A percentile compares a stretch with the other conserved stretches of the same genome.
phyloP scores from a whole-genome alignment of 1,139 yeast species.

The Wickerhamomyces sp. region DNA sequence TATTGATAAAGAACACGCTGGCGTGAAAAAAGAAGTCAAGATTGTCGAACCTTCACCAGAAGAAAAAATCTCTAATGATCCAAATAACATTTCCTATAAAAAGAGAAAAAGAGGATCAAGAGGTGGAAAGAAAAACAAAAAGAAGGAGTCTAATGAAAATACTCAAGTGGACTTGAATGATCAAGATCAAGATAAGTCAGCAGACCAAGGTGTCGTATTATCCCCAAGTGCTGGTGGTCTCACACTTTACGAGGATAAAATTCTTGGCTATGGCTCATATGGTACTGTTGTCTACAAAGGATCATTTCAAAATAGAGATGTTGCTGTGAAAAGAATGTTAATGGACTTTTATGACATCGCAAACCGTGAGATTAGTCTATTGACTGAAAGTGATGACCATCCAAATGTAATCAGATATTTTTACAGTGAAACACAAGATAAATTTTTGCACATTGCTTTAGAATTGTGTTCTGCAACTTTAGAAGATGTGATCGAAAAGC shows the following conservation, averaged over 20 bases:
- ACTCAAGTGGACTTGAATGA: slow-evolving; percentile 5
- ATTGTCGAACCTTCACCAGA: slow-evolving; percentile 20
- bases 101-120: slow-evolving; percentile 82
- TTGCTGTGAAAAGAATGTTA: slow-evolving; percentile 92
- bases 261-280: slow-evolving; percentile 93
- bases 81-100: slow-evolving; percentile 25
- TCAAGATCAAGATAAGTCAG: slow-evolving; percentile 19
- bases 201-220: slow-evolving; percentile 6
- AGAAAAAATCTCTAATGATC: slow-evolving; percentile 8
- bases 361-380: slow-evolving; percentile 81
- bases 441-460: slow-evolving; percentile 86
- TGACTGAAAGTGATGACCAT: slow-evolving; percentile 95
- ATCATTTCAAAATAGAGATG: slow-evolving; percentile 85
- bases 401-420: slow-evolving; percentile 91
- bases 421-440: slow-evolving; percentile 85
- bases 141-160: slow-evolving; percentile 7
- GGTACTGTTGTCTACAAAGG: slow-evolving; percentile 95
- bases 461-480: slow-evolving; percentile 88
- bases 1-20: not conserved
- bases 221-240: slow-evolving; percentile 39
- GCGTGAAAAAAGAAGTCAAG: slow-evolving; percentile 16
- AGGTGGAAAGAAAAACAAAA: slow-evolving; percentile 67
- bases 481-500: slow-evolving; percentile 73
- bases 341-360: slow-evolving; percentile 93
- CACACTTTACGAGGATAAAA: slow-evolving; percentile 55